phyloP scores from a whole-genome alignment of 169 alveolate species.

The Eimeria necatrix region DNA sequence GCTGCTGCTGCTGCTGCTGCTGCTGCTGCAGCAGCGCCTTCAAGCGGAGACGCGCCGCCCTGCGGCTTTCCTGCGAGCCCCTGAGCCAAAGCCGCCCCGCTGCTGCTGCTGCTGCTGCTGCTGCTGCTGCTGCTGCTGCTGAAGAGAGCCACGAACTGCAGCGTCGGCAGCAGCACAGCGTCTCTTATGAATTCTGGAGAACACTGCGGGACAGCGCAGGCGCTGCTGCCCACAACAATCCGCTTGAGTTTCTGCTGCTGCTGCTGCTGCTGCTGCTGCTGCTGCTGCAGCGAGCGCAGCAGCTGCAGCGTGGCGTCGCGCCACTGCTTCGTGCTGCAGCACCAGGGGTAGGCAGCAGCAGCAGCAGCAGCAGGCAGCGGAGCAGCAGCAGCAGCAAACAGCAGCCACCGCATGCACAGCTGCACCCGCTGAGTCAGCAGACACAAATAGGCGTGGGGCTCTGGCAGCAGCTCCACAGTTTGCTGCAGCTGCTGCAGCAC shows the following conservation, averaged over 20 bases:
- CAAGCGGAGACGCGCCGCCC: not conserved
- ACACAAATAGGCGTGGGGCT: not conserved
- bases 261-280: slow-evolving; percentile 63
- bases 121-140: slow-evolving; percentile 40
- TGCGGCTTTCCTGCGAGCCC: not conserved
- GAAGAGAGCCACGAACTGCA: slow-evolving; percentile 48
- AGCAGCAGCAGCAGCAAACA: slow-evolving; percentile 66
- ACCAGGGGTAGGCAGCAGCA: not conserved
- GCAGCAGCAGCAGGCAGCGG: slow-evolving; percentile 60
- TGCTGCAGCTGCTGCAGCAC: slow-evolving; percentile 70
- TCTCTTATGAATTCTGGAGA: slow-evolving; percentile 9
- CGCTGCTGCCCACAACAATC: not conserved
- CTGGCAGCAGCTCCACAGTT: slow-evolving; percentile 15
- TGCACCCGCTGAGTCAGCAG: slow-evolving; percentile 36
- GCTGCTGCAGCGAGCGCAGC: slow-evolving; percentile 36
- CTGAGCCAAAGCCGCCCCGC: not conserved
- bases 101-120: not conserved
- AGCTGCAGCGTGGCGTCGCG: slow-evolving; percentile 42
- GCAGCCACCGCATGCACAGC: slow-evolving; percentile 34
- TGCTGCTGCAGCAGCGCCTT: not conserved
- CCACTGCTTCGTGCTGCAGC: slow-evolving; percentile 61
- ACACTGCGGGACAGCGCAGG: not conserved
- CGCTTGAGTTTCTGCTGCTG: slow-evolving; percentile 8
- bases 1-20: slow-evolving; percentile 45
- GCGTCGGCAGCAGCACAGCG: slow-evolving; percentile 55